Evolutionary conservation across 1,284 basidiomycete genomes (phyloP), one percentile per base, ranked within the genome.

Genomic region (Caloboletus firmus): DNA sequence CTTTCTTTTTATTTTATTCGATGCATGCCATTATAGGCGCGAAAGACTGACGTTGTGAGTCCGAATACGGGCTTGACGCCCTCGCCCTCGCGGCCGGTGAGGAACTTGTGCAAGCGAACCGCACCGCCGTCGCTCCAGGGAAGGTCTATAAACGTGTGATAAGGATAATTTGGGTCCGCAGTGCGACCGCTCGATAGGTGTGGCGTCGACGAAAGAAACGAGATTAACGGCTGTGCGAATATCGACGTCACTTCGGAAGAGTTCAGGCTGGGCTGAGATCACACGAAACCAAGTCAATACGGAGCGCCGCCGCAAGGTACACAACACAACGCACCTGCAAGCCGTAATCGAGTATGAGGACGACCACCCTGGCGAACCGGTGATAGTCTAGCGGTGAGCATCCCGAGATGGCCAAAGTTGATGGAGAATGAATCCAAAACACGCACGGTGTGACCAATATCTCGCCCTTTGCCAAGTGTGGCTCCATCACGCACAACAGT

Each of bases 11-110:
- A 2, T 28, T 11, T n/a, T n/a, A 18, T 32, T 10, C 2, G 15
- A 2, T 18, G 20, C n/a, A 13, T 26, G 32, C 0, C 32, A 18
- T 13, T n/a, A 36, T 32, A 42, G 39, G 34, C 5, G 35, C 13
- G 15, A 15, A 22, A 17, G 35, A 78, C 83, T 60, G 65, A 93
- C 89, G 90, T 82, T 45, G 92, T 94, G 15, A 93, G 72, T 3
- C 91, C 91, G 59, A 84, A 91, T 1, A 94, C 83, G 15, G 91
- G 92, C 62, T 91, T 92, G 18, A 91, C 82, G 0, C 90, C 90
- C 17, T 85, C 84, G 5, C 79, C 82, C 68, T 94, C 91, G 37
- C 90, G 73, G 0, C 91, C 91, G 0, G 91, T 94, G 40, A 93
- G 74, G 72, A 94, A 93, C 15, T 79, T 76, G 70, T 94, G 91